Evolutionary conservation across 305 asterid genomes (phyloP).

Genomic region (Striga hermonthica): DNA sequence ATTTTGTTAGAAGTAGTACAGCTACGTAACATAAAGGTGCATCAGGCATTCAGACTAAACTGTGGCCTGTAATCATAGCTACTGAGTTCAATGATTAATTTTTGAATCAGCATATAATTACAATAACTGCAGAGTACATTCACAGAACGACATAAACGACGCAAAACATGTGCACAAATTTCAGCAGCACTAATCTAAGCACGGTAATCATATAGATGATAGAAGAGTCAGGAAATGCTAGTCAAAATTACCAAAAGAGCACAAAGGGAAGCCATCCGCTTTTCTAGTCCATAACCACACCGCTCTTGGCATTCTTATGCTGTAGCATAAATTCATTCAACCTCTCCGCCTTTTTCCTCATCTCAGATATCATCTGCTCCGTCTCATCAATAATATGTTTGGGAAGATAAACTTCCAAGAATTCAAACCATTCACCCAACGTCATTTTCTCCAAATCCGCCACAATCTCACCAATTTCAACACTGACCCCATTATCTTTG

Average conservation of each 20-base stretch:
- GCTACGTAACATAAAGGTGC: too few relatives aligned
- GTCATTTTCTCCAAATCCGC: conserved; percentile 59
- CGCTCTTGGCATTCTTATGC: conserved; percentile 40
- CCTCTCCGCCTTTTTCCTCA: conserved; percentile 56
- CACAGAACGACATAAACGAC: not conserved
- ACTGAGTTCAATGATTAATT: too few relatives aligned
- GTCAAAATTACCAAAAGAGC: conserved; percentile 26
- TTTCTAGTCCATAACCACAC: conserved; percentile 21
- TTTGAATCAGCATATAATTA: too few relatives aligned
- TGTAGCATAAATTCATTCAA: conserved; percentile 48
- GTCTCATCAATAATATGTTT: conserved; percentile 53
- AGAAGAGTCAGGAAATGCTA: conserved; percentile 3
- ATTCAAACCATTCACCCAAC: conserved; percentile 65
- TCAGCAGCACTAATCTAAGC: conserved; percentile 10
- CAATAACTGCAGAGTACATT: too few relatives aligned
- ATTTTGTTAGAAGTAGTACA: too few relatives aligned
- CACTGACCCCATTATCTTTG: conserved; percentile 20
- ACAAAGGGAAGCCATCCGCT: conserved; percentile 5
- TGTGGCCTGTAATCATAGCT: not conserved
- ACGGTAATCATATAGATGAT: not conserved
- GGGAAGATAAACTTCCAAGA: conserved; percentile 50
- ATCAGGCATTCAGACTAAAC: not conserved
- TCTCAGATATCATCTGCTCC: conserved; percentile 42
- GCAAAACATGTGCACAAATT: not conserved
- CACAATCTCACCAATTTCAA: conserved; percentile 22